phyloP scores from a whole-genome alignment of 805 yeast species.

The Pichia insulana region DNA sequence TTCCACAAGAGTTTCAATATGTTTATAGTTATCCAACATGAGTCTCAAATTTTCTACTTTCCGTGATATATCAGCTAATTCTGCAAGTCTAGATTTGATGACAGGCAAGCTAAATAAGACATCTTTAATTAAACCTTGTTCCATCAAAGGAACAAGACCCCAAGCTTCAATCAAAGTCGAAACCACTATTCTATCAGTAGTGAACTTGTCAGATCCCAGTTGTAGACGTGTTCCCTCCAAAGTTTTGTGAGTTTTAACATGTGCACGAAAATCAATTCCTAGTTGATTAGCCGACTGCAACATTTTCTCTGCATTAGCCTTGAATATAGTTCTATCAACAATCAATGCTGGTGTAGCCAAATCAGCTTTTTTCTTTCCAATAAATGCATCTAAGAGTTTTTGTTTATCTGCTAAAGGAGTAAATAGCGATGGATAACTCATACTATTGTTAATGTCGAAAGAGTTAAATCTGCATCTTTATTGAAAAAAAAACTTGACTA shows the following conservation, averaged over 20 bases:
- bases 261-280: constrained; percentile 45
- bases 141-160: constrained; percentile 34
- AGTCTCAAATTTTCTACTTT: constrained; percentile 35
- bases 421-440: constrained; percentile 14
- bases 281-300: constrained; percentile 34
- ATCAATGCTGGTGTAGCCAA: constrained; percentile 51
- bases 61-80: constrained; percentile 35
- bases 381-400: constrained; percentile 20
- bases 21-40: constrained; percentile 55
- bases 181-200: constrained; percentile 47
- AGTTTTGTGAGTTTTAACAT: constrained; percentile 69
- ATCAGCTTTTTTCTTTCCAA: constrained; percentile 36
- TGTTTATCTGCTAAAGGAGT: constrained; percentile 20
- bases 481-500: too few species aligned
- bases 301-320: constrained; percentile 42
- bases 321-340: constrained; percentile 34
- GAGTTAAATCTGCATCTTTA: too few species aligned
- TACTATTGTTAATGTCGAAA: too few species aligned
- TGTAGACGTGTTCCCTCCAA: constrained; percentile 49
- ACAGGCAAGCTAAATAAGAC: constrained; percentile 54
- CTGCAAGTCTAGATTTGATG: constrained; percentile 39
- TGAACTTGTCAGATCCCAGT: constrained; percentile 36
- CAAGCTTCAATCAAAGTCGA: constrained; percentile 65
- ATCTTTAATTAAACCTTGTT: constrained; percentile 27
- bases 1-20: constrained; percentile 38